Conservation (phyloP, 345 rosid genomes). For the Salix arbutifolia region DNA sequence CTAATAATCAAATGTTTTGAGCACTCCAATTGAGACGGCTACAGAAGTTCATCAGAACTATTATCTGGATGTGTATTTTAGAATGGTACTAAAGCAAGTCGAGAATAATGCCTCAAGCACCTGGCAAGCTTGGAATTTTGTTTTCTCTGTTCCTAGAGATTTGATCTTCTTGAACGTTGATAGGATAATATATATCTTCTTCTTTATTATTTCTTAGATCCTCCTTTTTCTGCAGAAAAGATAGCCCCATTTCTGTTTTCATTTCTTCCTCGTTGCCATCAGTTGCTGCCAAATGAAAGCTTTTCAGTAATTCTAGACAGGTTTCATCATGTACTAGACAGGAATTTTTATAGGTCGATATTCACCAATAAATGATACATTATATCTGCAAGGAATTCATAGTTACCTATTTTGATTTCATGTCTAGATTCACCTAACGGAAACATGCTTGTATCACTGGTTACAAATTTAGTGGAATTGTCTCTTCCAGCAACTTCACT, state of each 20-base stretch:
- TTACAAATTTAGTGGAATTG: conserved; percentile 13
- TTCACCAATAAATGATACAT: neutral
- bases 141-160: conserved; percentile 12
- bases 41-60: too few relatives aligned
- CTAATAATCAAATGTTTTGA: neutral
- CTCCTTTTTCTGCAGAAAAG: conserved; percentile 18
- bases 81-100: neutral
- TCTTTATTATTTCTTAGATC: conserved; percentile 10
- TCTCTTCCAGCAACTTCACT: conserved; percentile 23
- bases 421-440: conserved; percentile 20
- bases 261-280: conserved; percentile 22
- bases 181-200: conserved; percentile 1
- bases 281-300: conserved; percentile 30
- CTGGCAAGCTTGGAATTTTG: conserved; percentile 23
- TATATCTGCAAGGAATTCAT: conserved; percentile 24
- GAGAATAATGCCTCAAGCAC: conserved; percentile 15
- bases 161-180: conserved; percentile 10
- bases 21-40: neutral
- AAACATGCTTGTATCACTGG: conserved; percentile 22
- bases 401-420: conserved; percentile 25
- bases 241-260: conserved; percentile 6
- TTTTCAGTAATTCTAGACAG: neutral
- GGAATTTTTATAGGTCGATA: neutral
- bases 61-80: neutral
- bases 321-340: neutral